Evolutionary conservation across 805 yeast genomes (phyloP).

Genomic region (Starmerella geochares): DNA sequence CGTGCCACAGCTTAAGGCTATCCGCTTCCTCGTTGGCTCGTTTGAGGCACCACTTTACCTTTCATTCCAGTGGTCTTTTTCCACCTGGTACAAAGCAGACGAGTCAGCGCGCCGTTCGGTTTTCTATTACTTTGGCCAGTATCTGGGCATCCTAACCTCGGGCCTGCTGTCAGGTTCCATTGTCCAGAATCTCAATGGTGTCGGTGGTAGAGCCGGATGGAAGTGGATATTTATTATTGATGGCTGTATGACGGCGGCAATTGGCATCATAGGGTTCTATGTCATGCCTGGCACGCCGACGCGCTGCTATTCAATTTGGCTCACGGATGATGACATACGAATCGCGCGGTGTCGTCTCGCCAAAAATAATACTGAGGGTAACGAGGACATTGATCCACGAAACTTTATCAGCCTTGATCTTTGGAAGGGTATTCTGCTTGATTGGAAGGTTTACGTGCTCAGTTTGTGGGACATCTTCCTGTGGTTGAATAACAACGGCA

Average conservation of each 20-base stretch:
- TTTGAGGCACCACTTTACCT: conserved; percentile 61
- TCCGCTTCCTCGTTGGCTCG: conserved; percentile 57
- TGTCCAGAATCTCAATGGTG: conserved; percentile 39
- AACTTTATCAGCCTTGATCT: conserved; percentile 35
- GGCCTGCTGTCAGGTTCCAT: conserved; percentile 55
- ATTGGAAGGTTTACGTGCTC: conserved; percentile 52
- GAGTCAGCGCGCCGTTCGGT: conserved; percentile 53
- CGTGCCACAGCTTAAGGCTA: conserved; percentile 45
- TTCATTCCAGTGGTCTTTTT: conserved; percentile 34
- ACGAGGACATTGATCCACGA: conserved; percentile 14
- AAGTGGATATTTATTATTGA: conserved; percentile 65
- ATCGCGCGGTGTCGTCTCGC: conserved; percentile 40
- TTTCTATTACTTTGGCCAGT: conserved; percentile 51
- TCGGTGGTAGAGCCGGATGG: conserved; percentile 51
- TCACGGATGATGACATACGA: conserved; percentile 48
- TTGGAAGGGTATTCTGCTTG: conserved; percentile 45
- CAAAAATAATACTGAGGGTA: conserved; percentile 16
- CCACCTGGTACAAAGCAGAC: conserved; percentile 49
- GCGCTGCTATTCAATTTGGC: conserved; percentile 42
- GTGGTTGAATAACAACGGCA: conserved; percentile 46
- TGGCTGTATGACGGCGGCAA: conserved; percentile 47
- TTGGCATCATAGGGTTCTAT: conserved; percentile 48
- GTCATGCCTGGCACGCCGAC: conserved; percentile 59
- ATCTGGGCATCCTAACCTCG: conserved; percentile 52
- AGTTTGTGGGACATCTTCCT: conserved; percentile 47